Evolutionary conservation across 2,329 filamentous ascomycete genomes (phyloP).

Genomic region (Penicillium janthinellum): DNA sequence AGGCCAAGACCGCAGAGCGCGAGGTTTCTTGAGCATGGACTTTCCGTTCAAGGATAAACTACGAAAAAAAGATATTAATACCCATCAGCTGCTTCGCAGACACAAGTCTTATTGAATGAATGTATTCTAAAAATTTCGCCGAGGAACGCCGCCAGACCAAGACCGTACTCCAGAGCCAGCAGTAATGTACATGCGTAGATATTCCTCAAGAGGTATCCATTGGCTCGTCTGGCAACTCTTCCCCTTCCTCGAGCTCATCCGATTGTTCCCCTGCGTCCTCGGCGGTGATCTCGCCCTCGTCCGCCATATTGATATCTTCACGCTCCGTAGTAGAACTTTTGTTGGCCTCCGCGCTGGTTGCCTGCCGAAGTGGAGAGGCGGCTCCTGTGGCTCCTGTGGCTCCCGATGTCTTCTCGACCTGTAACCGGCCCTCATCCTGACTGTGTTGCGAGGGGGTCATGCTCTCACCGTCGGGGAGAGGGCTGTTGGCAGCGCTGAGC

Average conservation of each 20-base stretch:
- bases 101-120: constrained; percentile 14
- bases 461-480: constrained; percentile 52
- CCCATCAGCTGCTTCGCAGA: constrained; percentile 4
- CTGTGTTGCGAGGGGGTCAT: constrained; percentile 38
- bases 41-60: too few relatives aligned
- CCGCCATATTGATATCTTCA: constrained; percentile 64
- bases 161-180: constrained; percentile 28
- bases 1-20: constrained; percentile 42
- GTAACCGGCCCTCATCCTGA: constrained; percentile 38
- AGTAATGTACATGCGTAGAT: constrained; percentile 24
- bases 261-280: constrained; percentile 39
- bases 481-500: constrained; percentile 52
- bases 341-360: constrained; percentile 41
- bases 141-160: constrained; percentile 23
- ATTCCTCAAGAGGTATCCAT: constrained; percentile 63
- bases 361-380: constrained; percentile 43
- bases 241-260: constrained; percentile 50
- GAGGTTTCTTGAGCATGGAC: constrained; percentile 37
- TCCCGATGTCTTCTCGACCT: constrained; percentile 36
- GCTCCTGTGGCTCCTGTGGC: constrained; percentile 31
- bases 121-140: constrained; percentile 21
- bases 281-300: constrained; percentile 47
- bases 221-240: constrained; percentile 58
- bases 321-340: constrained; percentile 41
- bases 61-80: constrained; percentile 8